Percentiles rank a stretch among this genome's conserved stretches.
phyloP scores from a whole-genome alignment of 140 eudicot genomes.

The Cichorium intybus region DNA sequence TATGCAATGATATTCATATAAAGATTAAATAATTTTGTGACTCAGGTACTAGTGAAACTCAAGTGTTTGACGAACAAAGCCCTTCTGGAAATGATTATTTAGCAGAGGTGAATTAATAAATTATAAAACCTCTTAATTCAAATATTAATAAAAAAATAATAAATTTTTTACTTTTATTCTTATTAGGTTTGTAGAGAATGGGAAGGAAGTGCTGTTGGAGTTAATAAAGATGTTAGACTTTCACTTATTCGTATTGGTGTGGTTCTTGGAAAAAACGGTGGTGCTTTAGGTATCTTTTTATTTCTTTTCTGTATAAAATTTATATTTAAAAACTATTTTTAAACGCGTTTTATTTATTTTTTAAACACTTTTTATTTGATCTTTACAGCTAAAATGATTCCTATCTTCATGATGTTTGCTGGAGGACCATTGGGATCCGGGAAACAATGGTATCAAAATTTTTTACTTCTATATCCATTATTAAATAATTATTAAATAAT shows the following conservation, averaged over 20 bases:
- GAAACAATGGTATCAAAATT: slow-evolving; percentile 73
- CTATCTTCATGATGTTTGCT: slow-evolving; percentile 94
- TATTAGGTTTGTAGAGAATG: slow-evolving; percentile 94
- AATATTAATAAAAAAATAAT: background rate
- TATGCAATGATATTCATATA: no score
- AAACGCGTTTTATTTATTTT: no score
- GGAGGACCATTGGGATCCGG: slow-evolving; percentile 99
- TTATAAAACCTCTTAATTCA: background rate
- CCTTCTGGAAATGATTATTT: slow-evolving; percentile 96
- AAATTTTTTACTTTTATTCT: background rate
- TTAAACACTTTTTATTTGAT: slow-evolving; percentile 1
- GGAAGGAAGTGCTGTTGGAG: slow-evolving; percentile 81
- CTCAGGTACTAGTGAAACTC: slow-evolving; percentile 86
- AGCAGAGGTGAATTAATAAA: slow-evolving; percentile 60
- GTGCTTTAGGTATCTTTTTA: slow-evolving; percentile 70
- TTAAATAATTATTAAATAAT: no score
- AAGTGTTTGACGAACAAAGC: slow-evolving; percentile 81
- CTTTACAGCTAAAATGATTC: slow-evolving; percentile 92
- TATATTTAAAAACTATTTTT: background rate
- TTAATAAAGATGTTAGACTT: slow-evolving; percentile 74
- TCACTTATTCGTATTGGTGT: slow-evolving; percentile 90
- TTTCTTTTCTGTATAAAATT: background rate
- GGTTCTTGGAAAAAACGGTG: slow-evolving; percentile 96
- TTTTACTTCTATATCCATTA: background rate
- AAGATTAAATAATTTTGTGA: no score